A percentile compares a stretch with the other conserved stretches of the same genome.
Conservation (phyloP, 139 green algal species). For the Closterium sp. region DNA sequence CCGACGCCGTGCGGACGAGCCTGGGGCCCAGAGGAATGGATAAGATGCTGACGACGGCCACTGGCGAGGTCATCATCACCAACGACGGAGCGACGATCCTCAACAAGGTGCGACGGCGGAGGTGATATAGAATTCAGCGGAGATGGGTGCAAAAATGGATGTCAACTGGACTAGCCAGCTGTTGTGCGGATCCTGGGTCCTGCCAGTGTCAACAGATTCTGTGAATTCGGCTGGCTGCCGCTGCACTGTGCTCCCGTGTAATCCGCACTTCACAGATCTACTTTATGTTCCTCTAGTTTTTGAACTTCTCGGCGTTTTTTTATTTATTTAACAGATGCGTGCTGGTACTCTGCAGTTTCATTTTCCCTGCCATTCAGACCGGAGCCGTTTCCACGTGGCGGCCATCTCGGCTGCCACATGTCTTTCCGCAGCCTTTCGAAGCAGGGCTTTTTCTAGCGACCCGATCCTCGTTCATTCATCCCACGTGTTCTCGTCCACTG, state of each 20-base stretch:
- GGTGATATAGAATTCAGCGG: background rate
- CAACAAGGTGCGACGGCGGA: constrained; percentile 66
- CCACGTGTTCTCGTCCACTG: no score
- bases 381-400: background rate
- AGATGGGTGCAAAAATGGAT: background rate
- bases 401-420: background rate
- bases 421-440: background rate
- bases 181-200: background rate
- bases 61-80: constrained; percentile 98
- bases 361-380: background rate
- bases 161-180: background rate
- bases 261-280: background rate
- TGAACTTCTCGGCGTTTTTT: background rate
- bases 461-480: background rate
- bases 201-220: background rate
- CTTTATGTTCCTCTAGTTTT: background rate
- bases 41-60: constrained; percentile 92
- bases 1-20: constrained; percentile 91
- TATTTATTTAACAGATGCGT: no score
- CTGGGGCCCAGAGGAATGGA: constrained; percentile 96
- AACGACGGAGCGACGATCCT: constrained; percentile 99
- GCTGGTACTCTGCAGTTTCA: no score
- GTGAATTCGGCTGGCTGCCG: background rate
- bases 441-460: background rate
- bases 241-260: background rate